A percentile compares a stretch with the other conserved stretches of the same genome.
These are phyloP conservation scores for Lipomyces chichibuensis DNA, from an alignment of 805 yeast species.

Conservation along the genomic window DNA sequence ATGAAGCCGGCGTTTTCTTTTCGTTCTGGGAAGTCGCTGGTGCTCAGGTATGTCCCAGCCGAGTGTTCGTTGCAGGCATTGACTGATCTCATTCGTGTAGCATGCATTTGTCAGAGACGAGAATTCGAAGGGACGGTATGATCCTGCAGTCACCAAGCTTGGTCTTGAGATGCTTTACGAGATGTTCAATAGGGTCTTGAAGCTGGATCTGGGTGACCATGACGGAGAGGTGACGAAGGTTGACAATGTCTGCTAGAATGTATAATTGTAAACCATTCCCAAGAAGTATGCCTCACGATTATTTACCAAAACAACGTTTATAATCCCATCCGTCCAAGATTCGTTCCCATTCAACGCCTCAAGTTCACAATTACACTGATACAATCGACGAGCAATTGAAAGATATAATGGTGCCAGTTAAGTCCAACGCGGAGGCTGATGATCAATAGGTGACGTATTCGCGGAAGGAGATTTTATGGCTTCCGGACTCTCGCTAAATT, in stretches of 20 bases:
- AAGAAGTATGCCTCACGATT: not conserved
- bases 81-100: conserved; percentile 45
- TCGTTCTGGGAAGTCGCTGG: conserved; percentile 75
- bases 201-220: conserved; percentile 65
- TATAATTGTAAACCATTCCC: not conserved
- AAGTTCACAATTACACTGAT: not conserved
- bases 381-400: not conserved
- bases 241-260: conserved; percentile 63
- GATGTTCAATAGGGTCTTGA: conserved; percentile 68
- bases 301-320: not conserved
- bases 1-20: conserved; percentile 62
- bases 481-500: conserved; percentile 30
- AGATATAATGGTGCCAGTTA: not conserved
- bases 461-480: conserved; percentile 26
- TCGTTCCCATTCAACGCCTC: not conserved
- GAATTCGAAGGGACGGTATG: conserved; percentile 76
- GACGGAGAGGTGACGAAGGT: conserved; percentile 55
- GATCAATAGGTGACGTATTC: conserved; percentile 16
- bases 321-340: not conserved
- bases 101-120: conserved; percentile 85
- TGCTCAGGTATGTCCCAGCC: conserved; percentile 47
- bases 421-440: conserved; percentile 8
- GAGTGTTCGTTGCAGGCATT: not conserved
- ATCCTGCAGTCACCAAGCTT: conserved; percentile 70
- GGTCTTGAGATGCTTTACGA: conserved; percentile 72